Conservation (phyloP, 495 filamentous ascomycete species). For the Aspergillus egyptiacus region DNA sequence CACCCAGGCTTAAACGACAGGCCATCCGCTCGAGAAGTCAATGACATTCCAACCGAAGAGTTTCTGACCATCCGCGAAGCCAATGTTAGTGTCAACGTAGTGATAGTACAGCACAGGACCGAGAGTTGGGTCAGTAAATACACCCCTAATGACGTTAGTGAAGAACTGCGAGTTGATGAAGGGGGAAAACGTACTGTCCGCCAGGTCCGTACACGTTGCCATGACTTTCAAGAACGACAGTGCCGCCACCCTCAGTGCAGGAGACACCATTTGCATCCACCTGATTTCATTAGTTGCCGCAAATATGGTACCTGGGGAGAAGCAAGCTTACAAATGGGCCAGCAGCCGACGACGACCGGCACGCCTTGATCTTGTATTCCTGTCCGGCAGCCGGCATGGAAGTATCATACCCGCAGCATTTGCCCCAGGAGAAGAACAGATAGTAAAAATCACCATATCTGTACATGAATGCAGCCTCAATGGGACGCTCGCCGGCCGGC, state of each 20-base stretch:
- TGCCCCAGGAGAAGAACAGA: constrained; percentile 61
- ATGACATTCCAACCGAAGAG: constrained; percentile 64
- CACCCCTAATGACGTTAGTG: constrained; percentile 31
- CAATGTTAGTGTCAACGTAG: constrained; percentile 60
- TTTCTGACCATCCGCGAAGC: constrained; percentile 58
- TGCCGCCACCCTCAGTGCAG: constrained; percentile 59
- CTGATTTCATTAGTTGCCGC: constrained; percentile 17
- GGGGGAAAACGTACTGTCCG: constrained; percentile 47
- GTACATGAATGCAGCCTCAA: constrained; percentile 58
- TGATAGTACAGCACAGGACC: constrained; percentile 66
- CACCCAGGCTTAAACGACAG: constrained; percentile 40
- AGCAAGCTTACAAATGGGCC: constrained; percentile 46
- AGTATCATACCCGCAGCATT: constrained; percentile 57
- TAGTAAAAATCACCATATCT: constrained; percentile 58
- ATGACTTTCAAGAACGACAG: constrained; percentile 56
- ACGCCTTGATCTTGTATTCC: constrained; percentile 69
- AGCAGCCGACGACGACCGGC: constrained; percentile 51
- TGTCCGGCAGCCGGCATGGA: constrained; percentile 48
- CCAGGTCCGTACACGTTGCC: constrained; percentile 66
- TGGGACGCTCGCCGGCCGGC: constrained; percentile 43
- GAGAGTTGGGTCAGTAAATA: constrained; percentile 41
- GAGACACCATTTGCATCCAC: constrained; percentile 51
- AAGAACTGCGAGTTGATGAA: background rate
- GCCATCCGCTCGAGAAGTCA: constrained; percentile 62
- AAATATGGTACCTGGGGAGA: background rate